Conservation (phyloP, 176 grass and related monocot species). For the Eragrostis curvula region DNA sequence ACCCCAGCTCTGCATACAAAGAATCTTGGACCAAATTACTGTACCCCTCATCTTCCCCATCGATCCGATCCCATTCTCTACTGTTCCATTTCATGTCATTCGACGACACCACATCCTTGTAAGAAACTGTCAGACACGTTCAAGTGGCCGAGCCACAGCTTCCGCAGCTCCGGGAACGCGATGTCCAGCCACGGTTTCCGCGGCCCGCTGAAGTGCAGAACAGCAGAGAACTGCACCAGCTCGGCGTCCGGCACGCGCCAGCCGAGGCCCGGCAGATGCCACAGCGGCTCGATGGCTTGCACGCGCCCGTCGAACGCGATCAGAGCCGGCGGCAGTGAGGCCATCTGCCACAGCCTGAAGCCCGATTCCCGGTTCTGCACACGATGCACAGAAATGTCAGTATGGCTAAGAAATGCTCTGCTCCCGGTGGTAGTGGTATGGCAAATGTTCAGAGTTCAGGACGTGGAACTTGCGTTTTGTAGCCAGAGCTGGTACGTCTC, state of each 20-base stretch:
- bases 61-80: neutral
- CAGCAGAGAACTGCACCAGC: conserved; percentile 51
- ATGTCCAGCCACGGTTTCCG: conserved; percentile 94
- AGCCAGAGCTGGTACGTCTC: conserved; percentile 74
- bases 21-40: conserved; percentile 28
- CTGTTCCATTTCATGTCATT: conserved; percentile 10
- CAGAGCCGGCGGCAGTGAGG: conserved; percentile 74
- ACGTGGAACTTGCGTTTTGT: conserved; percentile 54
- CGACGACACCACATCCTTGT: conserved; percentile 64
- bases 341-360: conserved; percentile 73
- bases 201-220: conserved; percentile 93
- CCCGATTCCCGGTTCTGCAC: conserved; percentile 77
- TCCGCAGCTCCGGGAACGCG: conserved; percentile 57
- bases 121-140: conserved; percentile 76
- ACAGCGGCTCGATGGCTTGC: conserved; percentile 58
- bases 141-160: conserved; percentile 71
- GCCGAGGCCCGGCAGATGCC: conserved; percentile 77
- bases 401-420: neutral
- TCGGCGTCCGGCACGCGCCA: conserved; percentile 58
- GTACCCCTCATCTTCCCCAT: neutral
- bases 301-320: conserved; percentile 70
- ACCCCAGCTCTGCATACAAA: conserved; percentile 41
- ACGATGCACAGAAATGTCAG: neutral
- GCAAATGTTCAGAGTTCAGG: neutral
- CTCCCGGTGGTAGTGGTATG: neutral